Evolutionary conservation across 2,329 filamentous ascomycete genomes (phyloP), one percentile per base, ranked within the genome.

Genomic region (Arthrobotrys megalospora): DNA sequence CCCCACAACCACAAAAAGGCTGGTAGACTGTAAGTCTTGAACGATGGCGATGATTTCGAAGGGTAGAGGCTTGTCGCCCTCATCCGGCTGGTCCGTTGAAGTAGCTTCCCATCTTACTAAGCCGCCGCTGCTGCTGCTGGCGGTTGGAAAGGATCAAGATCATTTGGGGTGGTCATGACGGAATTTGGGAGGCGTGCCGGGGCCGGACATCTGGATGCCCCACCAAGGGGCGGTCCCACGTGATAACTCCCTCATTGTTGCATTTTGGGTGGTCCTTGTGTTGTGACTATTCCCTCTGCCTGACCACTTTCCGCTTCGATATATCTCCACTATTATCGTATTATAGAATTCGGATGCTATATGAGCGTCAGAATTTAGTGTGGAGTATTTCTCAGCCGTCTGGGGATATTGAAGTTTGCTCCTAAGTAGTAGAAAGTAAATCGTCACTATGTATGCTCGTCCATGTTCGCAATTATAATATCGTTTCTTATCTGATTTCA

Each of bases 161-260:
- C 75, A 78, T 72, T 78, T 41, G 75, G 67, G 36, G 67, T 47
- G 75, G 73, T 77, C 75, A 78, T 78, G 75, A 78, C 75, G 75
- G 63, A 78, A 62, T 66, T 21, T 48, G 19, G 28, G 45, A 50
- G 21, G 28, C 60, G 52, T 43, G 55, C 36, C 34, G 55, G 55
- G 12, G 55, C 55, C 36, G 55, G 34, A 43, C 55, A 60, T 53
- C 50, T 53, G 50, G 55, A 41, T 60, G 55, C 36, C 19, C 55
- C 32, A 58, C 28, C 28, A 58, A 58, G 16, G 5, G 52, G 12
- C 36, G 12, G n/a, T n/a, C 16, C 55, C 55, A 60, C 55, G 55
- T 43, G 55, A 38, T 14, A n/a, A 55, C 7, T n/a, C 14, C 2
- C 5, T 0, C 36, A 38, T 19, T 38, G 52, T 58, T 19, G 52